Base-by-base conservation (phyloP, 257 asterid genomes). In the Ballota nigra region DNA sequence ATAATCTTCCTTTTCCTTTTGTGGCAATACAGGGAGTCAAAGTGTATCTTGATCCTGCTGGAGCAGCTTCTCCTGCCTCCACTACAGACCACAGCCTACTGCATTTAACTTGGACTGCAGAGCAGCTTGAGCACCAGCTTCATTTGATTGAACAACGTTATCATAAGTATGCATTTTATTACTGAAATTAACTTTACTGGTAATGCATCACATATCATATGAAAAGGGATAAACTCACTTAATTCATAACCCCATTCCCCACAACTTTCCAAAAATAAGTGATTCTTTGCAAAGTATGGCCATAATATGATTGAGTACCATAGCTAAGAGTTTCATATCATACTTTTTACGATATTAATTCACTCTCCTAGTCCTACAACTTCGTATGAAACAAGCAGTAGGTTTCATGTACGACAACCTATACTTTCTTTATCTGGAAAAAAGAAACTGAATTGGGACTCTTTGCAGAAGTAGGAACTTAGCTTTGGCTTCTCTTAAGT, bases 61-160 rank as follows among this genome's bases (percentile, higher is more conserved):
- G 81, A 68, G 90, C 86, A 55, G 82, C 81, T 72, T 75, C 87
- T 60, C 11, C 67, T 33, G 80, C 81, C 80, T 78, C 92, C 45
- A 82, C 80, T 75, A 55, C 76, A 64, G 98, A 90, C 74, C 78
- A 72, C 73, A 82, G 81, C 83, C 73, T 87, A 76, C 83, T 92
- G 84, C 95, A 88, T 79, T 87, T 92, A 79, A 67, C 75, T 67
- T 86, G 83, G 88, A 92, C 93, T 2, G 83, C 76, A 2, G 95
- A 90, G 78, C 87, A 81, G 79, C 93, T 92, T 45, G 93, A 87
- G 75, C 89, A 80, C 59, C 95, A 84, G 84, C 87, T 88, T 77
- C 71, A 74, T 65, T 74, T 87, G 81, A 90, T 90, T 66, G 90
- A 86, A 67, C 90, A 79, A 23, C 95, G 93, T 49, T 80, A 84